Base-by-base conservation (phyloP, 106 monocot genomes). In the Phalaenopsis equestris region DNA sequence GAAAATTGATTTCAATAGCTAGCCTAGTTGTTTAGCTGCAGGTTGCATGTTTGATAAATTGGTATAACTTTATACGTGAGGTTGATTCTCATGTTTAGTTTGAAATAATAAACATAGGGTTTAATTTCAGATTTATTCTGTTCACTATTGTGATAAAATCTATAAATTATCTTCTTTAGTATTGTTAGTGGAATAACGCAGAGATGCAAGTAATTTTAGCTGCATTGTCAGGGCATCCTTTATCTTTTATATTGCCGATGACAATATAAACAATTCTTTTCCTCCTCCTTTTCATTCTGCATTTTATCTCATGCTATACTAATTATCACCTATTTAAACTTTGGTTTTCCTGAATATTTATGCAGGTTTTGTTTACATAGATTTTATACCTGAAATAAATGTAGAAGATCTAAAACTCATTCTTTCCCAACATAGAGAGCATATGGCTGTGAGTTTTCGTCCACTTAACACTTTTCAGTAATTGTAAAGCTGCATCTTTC, bases 361-460 rank as follows among this genome's bases (percentile, higher is more conserved):
- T 77, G 24, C 86, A 98, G 97, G 94, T 75, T 85, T 79, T 14
- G 90, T 98, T 80, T 81, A 79, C 73, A 89, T 98, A 16, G 97
- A 98, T 73, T 91, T 98, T 56, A 55, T 80, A 58, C 97, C 97
- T 84, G 97, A 91, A 42, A 85, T 98, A 82, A 84, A 89, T 78
- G 80, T 90, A 73, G 94, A 98, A 81, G 97, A 92, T 67, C 82
- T 92, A 88, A 98, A 98, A 72, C 42, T 18, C 42, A 84, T 82
- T 74, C 87, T 98, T 21, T 76, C 82, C 74, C 84, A 80, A 45
- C 89, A 92, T 52, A 94, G 86, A 88, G 88, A 89, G 81, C 79
- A 87, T 42, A 72, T 86, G 82, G 87, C 75, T 80, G 96, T 96
- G 75, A 56, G 77, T 75, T 88, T 82, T 52, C 75, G 46, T 70